Conservation (phyloP, 2,329 filamentous ascomycete species). For the Aspergillus jensenii region DNA sequence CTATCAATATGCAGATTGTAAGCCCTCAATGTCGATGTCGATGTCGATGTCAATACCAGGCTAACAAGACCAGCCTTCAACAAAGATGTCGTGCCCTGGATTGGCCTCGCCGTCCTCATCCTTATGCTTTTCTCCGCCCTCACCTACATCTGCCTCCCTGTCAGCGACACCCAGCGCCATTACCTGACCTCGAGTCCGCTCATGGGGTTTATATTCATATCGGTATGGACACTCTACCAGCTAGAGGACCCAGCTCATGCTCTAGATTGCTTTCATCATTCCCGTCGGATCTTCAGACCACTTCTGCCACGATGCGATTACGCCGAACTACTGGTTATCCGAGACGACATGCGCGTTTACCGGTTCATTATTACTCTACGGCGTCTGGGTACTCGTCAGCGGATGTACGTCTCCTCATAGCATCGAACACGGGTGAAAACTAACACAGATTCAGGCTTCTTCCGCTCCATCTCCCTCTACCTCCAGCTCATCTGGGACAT, state of each 20-base stretch:
- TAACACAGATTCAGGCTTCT: slow-evolving; percentile 2
- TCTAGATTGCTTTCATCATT: slow-evolving; percentile 7
- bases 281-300: not conserved
- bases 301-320: slow-evolving; percentile 7
- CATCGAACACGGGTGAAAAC: not conserved
- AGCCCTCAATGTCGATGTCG: not conserved
- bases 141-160: slow-evolving; percentile 3
- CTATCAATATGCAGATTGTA: slow-evolving; percentile 7
- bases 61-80: not conserved
- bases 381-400: slow-evolving; percentile 7
- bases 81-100: slow-evolving; percentile 6
- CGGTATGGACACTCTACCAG: not conserved
- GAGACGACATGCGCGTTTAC: slow-evolving; percentile 4
- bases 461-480: slow-evolving; percentile 8
- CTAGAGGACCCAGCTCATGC: not conserved
- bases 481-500: slow-evolving; percentile 10
- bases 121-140: slow-evolving; percentile 2
- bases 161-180: slow-evolving; percentile 5
- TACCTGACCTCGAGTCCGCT: slow-evolving; percentile 3
- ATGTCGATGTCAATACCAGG: not conserved
- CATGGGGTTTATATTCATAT: slow-evolving; percentile 10
- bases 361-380: slow-evolving; percentile 3
- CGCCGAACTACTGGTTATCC: slow-evolving; percentile 10
- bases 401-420: not conserved
- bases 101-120: slow-evolving; percentile 6